Evolutionary conservation across 2,329 filamentous ascomycete species (phyloP), one percentile per base, ranked within the genome.

Genomic region (Arthrinium phaeospermum): DNA sequence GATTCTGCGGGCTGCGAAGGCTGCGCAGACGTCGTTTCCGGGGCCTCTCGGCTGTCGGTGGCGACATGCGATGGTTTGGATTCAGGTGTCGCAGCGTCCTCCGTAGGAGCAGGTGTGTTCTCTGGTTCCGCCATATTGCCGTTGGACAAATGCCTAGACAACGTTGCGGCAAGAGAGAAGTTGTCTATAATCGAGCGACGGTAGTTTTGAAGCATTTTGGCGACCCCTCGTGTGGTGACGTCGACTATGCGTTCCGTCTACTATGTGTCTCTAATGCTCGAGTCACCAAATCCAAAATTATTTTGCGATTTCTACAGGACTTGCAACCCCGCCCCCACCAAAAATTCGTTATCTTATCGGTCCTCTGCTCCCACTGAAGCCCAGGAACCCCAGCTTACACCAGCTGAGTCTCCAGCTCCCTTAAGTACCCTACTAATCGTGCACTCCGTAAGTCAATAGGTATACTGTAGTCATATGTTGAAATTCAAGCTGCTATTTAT

Each of bases 1-100:
- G 74, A 68, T 13, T 73, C 75, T 71, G 75, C 72, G 47, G 76
- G 70, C 24, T 57, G 45, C 34, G 71, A 45, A 27, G 47, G 70
- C n/a, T 61, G 49, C 27, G 71, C 45, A 46, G 47, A 61, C 13
- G n/a, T 37, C 4, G 34, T 64, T 34, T 24, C 61, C 5, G 78
- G 74, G 44, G 74, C 71, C 53, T 76, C 76, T 67, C 77, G 80
- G 77, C 83, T 84, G 46, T 83, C 79, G 14, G 80, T 83, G 74
- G 86, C 86, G 14, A 78, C 80, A 75, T 85, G 85, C 3, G 85
- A 84, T 6, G 85, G 84, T 74, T 86, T 79, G 73, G 86, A 84
- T 67, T 85, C 84, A 71, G 81, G 82, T 22, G 83, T 82, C 27
- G 84, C 73, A 67, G 78, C 74, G 37, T n/a, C 49, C 47, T 30